Base-by-base conservation (phyloP, 2,329 filamentous ascomycete genomes). In the Aspergillus niger region DNA sequence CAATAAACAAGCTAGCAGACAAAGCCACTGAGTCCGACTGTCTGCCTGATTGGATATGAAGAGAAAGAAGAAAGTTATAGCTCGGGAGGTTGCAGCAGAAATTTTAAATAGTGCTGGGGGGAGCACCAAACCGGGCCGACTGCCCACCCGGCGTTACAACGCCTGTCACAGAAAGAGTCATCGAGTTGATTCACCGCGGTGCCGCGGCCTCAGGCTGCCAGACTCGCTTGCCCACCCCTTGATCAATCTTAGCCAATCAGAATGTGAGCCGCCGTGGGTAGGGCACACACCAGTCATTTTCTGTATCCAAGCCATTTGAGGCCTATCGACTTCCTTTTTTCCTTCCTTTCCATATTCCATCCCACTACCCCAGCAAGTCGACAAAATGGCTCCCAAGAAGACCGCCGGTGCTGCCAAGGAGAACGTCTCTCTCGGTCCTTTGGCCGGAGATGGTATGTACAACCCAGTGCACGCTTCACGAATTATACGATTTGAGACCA, bases 401-500 rank as follows among this genome's bases (percentile, higher is more conserved):
- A 83, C 87, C 76, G 86, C 89, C 80, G 88, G 91, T 77, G 86
- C 87, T 75, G 89, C 82, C 69, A 82, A 94, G 85, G 95, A 98
- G 89, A 99, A 99, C 85, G 95, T 99, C 86, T 93, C 91, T 83
- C 89, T 98, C 76, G 95, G 95, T 76, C 95, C 95, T 80, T 91
- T 97, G 82, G 91, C 93, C 85, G 90, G 93, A 80, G 94, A 97
- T 87, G 93, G 92, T 94, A 81, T 78, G 87, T 78, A 69, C 51
- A 50, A 63, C 8, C 7, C 39, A 10, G 1, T 39, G 24, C 26
- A 56, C 17, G 32, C 13, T 11, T n/a, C 26, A n/a, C 8, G 15
- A n/a, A 30, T 30, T 36, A 17, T 32, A 4, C 26, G 26, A 13
- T 36, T 26, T 17, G n/a, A 28, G 13, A 15, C 3, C 22, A 32